phyloP scores from a whole-genome alignment of 2,329 filamentous ascomycete genomes.

The Fusarium mexicanum region DNA sequence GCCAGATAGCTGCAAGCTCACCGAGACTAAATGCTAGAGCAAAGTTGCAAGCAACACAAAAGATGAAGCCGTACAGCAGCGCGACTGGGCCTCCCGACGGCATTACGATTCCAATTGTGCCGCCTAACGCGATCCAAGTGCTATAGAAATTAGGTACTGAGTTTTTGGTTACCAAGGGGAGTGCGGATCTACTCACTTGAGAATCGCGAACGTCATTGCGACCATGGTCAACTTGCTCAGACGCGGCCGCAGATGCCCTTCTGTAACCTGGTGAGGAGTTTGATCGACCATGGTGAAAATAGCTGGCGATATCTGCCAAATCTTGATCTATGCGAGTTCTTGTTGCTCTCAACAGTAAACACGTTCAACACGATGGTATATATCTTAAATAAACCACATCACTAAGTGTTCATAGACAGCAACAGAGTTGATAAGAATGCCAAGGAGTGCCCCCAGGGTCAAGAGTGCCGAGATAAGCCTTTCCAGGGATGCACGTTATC shows the following conservation, averaged over 20 bases:
- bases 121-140: background rate
- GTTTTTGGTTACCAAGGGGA: rapidly evolving
- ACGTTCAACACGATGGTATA: background rate
- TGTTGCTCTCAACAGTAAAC: background rate
- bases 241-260: background rate
- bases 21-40: background rate
- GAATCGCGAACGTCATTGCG: background rate
- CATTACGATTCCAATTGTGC: background rate
- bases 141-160: background rate
- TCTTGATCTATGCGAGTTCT: too few species aligned
- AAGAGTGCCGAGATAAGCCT: background rate
- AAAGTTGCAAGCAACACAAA: background rate
- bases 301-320: background rate
- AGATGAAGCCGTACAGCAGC: background rate
- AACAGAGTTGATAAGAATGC: background rate
- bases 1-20: background rate
- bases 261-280: background rate
- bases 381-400: background rate
- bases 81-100: background rate
- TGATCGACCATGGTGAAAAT: background rate
- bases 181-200: background rate
- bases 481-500: background rate
- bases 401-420: background rate
- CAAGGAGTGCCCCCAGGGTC: background rate
- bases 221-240: background rate